These are phyloP conservation scores for Spergularia bocconei DNA, from an alignment of 148 eudicot genomes.

Conservation along the genomic window DNA sequence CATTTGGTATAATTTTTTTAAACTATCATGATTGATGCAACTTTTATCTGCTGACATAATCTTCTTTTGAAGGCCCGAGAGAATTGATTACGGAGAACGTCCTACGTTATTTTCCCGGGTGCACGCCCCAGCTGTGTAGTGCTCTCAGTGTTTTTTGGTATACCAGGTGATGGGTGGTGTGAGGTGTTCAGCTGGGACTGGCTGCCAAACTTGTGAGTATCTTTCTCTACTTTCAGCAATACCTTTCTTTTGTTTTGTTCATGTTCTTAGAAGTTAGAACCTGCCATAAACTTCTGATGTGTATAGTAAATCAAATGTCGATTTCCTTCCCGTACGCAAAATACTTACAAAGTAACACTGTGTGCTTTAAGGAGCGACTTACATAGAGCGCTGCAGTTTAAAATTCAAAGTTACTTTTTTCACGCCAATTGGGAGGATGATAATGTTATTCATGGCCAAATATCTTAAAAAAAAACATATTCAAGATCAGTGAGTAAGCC, in stretches of 20 bases:
- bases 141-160: conserved; percentile 32
- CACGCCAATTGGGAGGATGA: too few species aligned
- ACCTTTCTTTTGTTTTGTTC: not conserved
- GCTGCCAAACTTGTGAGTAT: conserved; percentile 44
- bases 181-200: conserved; percentile 41
- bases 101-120: conserved; percentile 36
- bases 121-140: conserved; percentile 36
- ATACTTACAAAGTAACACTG: not conserved
- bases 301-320: not conserved
- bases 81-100: conserved; percentile 35
- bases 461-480: too few species aligned
- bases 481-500: too few species aligned
- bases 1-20: too few species aligned
- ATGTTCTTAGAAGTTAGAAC: conserved; percentile 29
- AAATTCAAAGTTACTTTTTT: too few species aligned
- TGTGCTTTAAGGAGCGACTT: too few species aligned
- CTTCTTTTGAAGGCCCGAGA: conserved; percentile 33
- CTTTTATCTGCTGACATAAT: conserved; percentile 5
- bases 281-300: not conserved
- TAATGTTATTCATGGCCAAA: too few species aligned
- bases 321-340: not conserved
- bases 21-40: conserved; percentile 2
- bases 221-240: not conserved
- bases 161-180: conserved; percentile 45
- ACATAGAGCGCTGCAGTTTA: too few species aligned